phyloP scores from a whole-genome alignment of 1,284 basidiomycete species.

The Cystobasidiaceae sp. region DNA sequence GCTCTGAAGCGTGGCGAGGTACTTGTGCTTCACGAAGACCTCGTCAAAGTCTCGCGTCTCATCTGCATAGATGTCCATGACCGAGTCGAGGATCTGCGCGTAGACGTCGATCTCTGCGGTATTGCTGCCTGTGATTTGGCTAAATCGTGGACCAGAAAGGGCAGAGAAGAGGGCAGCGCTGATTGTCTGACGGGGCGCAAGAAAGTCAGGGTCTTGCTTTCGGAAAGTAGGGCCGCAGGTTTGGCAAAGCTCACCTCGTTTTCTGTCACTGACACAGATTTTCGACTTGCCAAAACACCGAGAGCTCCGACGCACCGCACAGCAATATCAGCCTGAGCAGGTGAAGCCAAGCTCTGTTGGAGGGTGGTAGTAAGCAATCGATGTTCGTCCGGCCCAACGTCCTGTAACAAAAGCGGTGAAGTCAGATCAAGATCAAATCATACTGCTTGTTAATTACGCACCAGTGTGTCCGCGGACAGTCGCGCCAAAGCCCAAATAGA shows the following conservation, averaged over 20 bases:
- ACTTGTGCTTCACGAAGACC: slow-evolving; percentile 61
- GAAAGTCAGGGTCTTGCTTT: not conserved
- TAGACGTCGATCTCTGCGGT: slow-evolving; percentile 60
- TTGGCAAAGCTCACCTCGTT: slow-evolving; percentile 70
- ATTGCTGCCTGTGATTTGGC: slow-evolving; percentile 43
- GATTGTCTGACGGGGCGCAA: slow-evolving; percentile 55
- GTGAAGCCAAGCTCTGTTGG: not conserved
- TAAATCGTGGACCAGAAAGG: slow-evolving; percentile 48
- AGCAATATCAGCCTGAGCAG: slow-evolving; percentile 5
- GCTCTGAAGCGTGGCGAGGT: slow-evolving; percentile 54
- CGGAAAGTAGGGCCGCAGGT: slow-evolving; percentile 26
- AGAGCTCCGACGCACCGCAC: slow-evolving; percentile 59
- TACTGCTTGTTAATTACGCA: slow-evolving; percentile 47
- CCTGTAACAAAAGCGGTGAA: not conserved
- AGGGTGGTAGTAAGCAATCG: slow-evolving; percentile 5
- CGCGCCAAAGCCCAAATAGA: slow-evolving; percentile 50
- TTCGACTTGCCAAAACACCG: slow-evolving; percentile 69
- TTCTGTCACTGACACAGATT: slow-evolving; percentile 57
- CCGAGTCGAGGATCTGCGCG: slow-evolving; percentile 72
- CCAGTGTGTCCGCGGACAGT: slow-evolving; percentile 50
- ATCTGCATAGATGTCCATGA: slow-evolving; percentile 94
- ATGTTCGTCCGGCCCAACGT: slow-evolving; percentile 23
- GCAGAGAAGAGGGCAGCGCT: slow-evolving; percentile 60
- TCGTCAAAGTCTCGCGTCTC: slow-evolving; percentile 75
- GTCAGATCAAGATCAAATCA: not conserved